Evolutionary conservation across 2,329 filamentous ascomycete genomes (phyloP).

Genomic region (Paramyrothecium roridum): DNA sequence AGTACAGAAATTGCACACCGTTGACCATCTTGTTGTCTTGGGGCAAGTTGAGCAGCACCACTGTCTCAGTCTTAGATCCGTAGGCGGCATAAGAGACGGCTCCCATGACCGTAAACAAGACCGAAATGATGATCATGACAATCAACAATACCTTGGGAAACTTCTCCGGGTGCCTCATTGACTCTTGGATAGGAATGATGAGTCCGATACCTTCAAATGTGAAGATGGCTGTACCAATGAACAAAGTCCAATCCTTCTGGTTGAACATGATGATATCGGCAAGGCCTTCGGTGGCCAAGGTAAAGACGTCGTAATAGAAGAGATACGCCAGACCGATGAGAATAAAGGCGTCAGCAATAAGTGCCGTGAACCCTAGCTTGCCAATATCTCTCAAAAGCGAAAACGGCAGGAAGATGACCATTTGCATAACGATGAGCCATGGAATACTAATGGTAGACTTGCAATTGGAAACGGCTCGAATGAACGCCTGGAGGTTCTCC

Average conservation of each 20-base stretch:
- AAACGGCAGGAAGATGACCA: slow-evolving; percentile 91
- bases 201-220: slow-evolving; percentile 97
- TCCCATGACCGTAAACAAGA: slow-evolving; percentile 87
- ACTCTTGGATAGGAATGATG: slow-evolving; percentile 97
- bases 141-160: slow-evolving; percentile 84
- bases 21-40: slow-evolving; percentile 96
- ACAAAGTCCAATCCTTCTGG: slow-evolving; percentile 86
- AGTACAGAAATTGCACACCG: slow-evolving; percentile 93
- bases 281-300: slow-evolving; percentile 71
- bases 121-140: slow-evolving; percentile 94
- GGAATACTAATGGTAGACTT: slow-evolving; percentile 81
- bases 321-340: slow-evolving; percentile 87
- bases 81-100: slow-evolving; percentile 95
- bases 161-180: slow-evolving; percentile 87
- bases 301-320: slow-evolving; percentile 91
- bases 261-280: slow-evolving; percentile 92
- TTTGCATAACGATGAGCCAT: slow-evolving; percentile 88
- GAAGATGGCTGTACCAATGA: slow-evolving; percentile 98
- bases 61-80: slow-evolving; percentile 91
- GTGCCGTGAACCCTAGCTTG: slow-evolving; percentile 91
- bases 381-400: slow-evolving; percentile 94
- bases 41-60: slow-evolving; percentile 92
- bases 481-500: slow-evolving; percentile 92
- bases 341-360: slow-evolving; percentile 93
- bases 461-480: slow-evolving; percentile 87